Evolutionary conservation across 305 asterid species (phyloP).

Genomic region (Withania somnifera): DNA sequence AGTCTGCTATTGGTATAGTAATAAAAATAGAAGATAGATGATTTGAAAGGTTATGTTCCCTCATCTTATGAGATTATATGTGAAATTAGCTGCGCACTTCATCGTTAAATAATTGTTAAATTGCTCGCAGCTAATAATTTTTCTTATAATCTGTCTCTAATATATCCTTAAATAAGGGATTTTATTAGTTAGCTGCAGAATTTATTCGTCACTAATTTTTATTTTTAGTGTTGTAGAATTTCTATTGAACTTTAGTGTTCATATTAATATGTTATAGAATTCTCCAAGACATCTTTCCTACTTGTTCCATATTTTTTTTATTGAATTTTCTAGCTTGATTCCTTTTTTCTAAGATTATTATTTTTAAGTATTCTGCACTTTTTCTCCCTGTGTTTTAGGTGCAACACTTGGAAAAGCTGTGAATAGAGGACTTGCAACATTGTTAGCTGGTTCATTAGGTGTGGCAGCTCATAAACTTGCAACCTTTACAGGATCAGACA

Average conservation of each 20-base stretch:
- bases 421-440: constrained; percentile 61
- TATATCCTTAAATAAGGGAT: neutral
- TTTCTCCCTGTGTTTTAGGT: no score
- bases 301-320: no score
- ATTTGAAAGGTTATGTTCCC: neutral
- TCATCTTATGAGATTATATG: neutral
- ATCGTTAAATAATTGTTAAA: neutral
- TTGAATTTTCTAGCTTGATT: no score
- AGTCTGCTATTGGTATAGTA: no score
- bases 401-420: constrained; percentile 68
- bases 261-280: no score
- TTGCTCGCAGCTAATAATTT: neutral
- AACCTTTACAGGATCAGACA: constrained; percentile 30
- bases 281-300: no score
- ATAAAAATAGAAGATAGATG: neutral
- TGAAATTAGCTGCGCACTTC: neutral
- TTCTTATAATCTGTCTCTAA: neutral
- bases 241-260: no score
- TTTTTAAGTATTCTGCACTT: no score
- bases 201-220: neutral
- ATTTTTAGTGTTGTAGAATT: neutral
- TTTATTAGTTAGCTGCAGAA: neutral
- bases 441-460: constrained; percentile 53
- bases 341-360: no score
- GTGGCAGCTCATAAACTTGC: constrained; percentile 57